Conservation (phyloP, 2,329 filamentous ascomycete genomes). For the Fusarium bactridioides region DNA sequence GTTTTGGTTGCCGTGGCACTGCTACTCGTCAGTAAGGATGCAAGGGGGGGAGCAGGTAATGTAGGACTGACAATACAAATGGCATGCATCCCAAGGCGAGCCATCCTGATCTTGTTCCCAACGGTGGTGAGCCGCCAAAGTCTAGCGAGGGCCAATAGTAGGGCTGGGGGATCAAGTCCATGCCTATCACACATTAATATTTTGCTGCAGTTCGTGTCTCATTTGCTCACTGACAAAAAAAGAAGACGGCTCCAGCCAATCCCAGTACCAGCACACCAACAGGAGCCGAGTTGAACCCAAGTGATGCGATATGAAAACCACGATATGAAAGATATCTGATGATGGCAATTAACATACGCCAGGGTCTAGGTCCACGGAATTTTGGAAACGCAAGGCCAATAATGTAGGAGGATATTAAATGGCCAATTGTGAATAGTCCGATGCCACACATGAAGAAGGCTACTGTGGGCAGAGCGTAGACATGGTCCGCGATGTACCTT, state of each 20-base stretch:
- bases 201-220: too few relatives aligned
- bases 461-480: background rate
- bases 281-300: background rate
- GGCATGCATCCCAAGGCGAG: background rate
- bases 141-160: background rate
- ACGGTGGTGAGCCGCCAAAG: background rate
- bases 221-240: background rate
- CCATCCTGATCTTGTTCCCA: background rate
- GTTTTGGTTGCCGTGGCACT: background rate
- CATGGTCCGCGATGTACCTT: background rate
- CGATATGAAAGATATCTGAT: background rate
- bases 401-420: background rate
- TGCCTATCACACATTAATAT: background rate
- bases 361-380: rapidly evolving
- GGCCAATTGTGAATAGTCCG: background rate
- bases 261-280: background rate
- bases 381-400: background rate
- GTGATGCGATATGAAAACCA: background rate
- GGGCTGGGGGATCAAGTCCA: background rate
- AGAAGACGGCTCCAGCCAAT: background rate
- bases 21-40: rapidly evolving
- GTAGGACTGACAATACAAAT: background rate
- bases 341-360: rapidly evolving
- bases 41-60: rapidly evolving
- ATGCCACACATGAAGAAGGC: background rate